Evolutionary conservation across 1,284 basidiomycete species (phyloP).

Genomic region (Naganishia cerealis): DNA sequence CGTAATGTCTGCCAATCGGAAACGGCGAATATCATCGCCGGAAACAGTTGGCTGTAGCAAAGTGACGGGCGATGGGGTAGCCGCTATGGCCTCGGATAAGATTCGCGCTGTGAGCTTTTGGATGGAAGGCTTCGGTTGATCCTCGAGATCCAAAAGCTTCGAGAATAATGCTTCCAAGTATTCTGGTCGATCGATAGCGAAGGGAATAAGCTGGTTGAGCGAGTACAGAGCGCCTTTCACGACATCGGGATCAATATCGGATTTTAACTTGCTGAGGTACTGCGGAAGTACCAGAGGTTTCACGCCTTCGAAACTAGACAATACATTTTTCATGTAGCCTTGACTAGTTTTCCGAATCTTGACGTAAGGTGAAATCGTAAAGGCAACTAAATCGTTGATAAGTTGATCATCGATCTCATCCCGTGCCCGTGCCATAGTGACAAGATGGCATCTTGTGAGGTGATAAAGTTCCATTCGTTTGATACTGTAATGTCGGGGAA

Average conservation of each 20-base stretch:
- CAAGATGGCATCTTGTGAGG: constrained; percentile 32
- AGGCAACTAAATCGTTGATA: constrained; percentile 73
- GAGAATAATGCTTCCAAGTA: constrained; percentile 22
- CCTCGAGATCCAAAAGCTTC: constrained; percentile 18
- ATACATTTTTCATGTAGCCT: constrained; percentile 20
- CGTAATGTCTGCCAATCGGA: constrained; percentile 4
- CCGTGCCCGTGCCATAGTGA: constrained; percentile 70
- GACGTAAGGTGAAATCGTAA: constrained; percentile 84
- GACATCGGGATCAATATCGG: constrained; percentile 81
- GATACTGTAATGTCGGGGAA: constrained; percentile 48
- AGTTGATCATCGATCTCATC: constrained; percentile 77
- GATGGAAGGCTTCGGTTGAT: constrained; percentile 21
- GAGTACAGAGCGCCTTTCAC: constrained; percentile 95
- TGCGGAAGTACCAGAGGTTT: constrained; percentile 70
- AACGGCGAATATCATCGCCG: constrained; percentile 4
- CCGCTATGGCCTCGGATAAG: constrained; percentile 18
- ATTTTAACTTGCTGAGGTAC: constrained; percentile 71
- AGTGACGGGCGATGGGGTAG: constrained; percentile 17
- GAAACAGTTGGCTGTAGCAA: constrained; percentile 9
- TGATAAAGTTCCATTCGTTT: constrained; percentile 54
- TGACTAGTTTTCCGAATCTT: constrained; percentile 58
- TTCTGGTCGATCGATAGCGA: constrained; percentile 27
- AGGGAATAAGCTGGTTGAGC: constrained; percentile 56
- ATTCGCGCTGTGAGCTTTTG: constrained; percentile 20
- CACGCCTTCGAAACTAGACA: constrained; percentile 76